Conservation (phyloP, 139 green algal species). For the Asterochloris erici region DNA sequence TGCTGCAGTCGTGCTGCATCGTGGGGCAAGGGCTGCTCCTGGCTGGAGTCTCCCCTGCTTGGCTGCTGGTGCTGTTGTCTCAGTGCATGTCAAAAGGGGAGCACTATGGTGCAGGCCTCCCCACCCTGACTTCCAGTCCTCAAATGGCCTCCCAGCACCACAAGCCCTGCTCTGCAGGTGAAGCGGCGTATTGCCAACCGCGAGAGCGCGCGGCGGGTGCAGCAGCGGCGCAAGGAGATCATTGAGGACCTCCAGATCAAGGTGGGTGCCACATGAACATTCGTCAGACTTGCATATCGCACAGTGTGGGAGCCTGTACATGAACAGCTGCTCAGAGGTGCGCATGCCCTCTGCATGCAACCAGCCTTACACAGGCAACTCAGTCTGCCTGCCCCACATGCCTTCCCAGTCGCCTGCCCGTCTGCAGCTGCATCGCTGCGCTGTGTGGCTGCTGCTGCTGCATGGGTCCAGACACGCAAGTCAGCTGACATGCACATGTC, state of each 20-base stretch:
- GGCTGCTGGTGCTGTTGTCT: no score
- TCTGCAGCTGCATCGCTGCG: constrained; percentile 6
- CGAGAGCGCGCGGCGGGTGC: constrained; percentile 33
- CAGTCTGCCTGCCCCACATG: background rate
- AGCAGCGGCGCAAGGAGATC: constrained; percentile 29
- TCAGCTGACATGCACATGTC: background rate
- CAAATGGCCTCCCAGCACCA: no score
- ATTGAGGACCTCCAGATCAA: constrained; percentile 39
- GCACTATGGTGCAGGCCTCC: no score
- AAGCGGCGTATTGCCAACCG: constrained; percentile 40
- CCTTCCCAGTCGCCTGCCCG: background rate
- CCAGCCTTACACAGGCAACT: background rate
- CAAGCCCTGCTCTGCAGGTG: no score
- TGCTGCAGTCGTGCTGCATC: no score
- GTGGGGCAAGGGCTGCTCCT: no score
- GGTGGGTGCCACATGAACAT: background rate
- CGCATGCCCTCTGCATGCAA: background rate
- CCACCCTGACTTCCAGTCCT: no score
- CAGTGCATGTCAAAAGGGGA: no score
- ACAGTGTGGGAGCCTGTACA: background rate
- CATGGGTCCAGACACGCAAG: background rate
- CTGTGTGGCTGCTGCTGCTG: background rate
- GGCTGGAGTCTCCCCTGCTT: no score
- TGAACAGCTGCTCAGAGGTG: background rate
- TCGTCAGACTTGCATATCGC: background rate